Evolutionary conservation across 2,329 filamentous ascomycete genomes (phyloP).

Genomic region (Sporothrix pallida): DNA sequence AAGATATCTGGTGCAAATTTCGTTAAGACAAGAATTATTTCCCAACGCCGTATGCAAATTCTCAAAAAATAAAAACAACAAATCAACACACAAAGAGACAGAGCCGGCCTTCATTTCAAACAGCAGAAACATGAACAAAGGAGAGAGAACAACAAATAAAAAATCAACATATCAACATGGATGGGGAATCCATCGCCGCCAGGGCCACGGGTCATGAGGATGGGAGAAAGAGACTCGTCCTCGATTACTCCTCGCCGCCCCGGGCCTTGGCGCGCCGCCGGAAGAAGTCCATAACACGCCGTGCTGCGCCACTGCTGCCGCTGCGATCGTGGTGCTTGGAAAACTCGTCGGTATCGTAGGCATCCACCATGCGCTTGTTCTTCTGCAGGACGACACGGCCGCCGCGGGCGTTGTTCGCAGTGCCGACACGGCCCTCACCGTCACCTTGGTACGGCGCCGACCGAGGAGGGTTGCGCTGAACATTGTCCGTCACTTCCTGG

Average conservation of each 20-base stretch:
- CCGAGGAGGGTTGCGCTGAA: constrained; percentile 50
- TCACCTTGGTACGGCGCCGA: constrained; percentile 54
- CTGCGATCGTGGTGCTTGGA: constrained; percentile 66
- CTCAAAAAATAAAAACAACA: constrained; percentile 12
- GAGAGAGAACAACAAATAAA: not conserved
- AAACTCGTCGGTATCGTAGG: constrained; percentile 77
- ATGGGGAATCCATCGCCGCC: not conserved
- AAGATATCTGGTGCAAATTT: constrained; percentile 25
- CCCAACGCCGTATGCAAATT: constrained; percentile 27
- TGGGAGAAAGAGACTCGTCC: not conserved
- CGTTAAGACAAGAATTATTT: constrained; percentile 21
- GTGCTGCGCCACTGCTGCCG: constrained; percentile 84
- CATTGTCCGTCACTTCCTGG: constrained; percentile 50
- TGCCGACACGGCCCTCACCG: constrained; percentile 52
- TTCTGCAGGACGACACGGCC: constrained; percentile 72
- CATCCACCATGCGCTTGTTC: constrained; percentile 85
- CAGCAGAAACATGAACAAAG: not conserved
- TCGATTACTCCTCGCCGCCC: constrained; percentile 58
- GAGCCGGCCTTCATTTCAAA: not conserved
- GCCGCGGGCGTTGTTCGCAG: constrained; percentile 47
- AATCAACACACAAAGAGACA: not conserved
- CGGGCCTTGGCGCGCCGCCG: constrained; percentile 80
- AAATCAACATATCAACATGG: not conserved
- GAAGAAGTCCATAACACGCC: constrained; percentile 98
- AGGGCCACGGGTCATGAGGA: not conserved